Evolutionary conservation across 225 moss, liverwort and hornwort genomes (phyloP).

Genomic region (Physcomitrellopsis africana): DNA sequence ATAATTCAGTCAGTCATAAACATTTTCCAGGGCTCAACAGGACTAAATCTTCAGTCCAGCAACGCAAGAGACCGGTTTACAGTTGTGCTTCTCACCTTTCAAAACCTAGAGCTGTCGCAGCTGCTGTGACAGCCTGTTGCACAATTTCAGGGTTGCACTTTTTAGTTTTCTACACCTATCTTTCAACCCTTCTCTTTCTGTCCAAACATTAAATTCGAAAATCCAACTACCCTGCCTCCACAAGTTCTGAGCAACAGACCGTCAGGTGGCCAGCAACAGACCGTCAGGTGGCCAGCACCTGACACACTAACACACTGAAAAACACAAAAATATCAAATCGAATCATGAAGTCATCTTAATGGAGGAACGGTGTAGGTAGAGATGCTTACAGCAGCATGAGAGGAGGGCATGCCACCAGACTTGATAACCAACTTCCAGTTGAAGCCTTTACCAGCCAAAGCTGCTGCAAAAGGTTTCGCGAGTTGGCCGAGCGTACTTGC

Average conservation of each 20-base stretch:
- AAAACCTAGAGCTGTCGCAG: constrained; percentile 79
- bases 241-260: not conserved
- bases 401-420: constrained; percentile 97
- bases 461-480: constrained; percentile 75
- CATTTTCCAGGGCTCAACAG: not conserved
- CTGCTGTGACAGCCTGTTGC: constrained; percentile 84
- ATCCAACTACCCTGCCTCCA: not conserved
- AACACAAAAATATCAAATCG: not conserved
- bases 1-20: not conserved
- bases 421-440: constrained; percentile 79
- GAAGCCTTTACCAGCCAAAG: constrained; percentile 73
- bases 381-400: constrained; percentile 77
- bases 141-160: constrained; percentile 17
- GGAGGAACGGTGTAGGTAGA: constrained; percentile 12
- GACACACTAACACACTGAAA: not conserved
- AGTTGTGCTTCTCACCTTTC: constrained; percentile 65
- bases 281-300: no score
- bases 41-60: not conserved
- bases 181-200: constrained; percentile 6
- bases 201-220: not conserved
- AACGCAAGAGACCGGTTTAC: constrained; percentile 6
- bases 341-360: not conserved
- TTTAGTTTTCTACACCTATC: constrained; percentile 26
- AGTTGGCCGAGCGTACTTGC: constrained; percentile 75
- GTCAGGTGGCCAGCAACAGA: not conserved